Percentiles rank a stretch among this genome's conserved stretches.
Conservation (phyloP, 345 rosid species). For the Brassica napus region Da-Ae NC_063451.1:22568001-22568500, state of each 20-base stretch:
- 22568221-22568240: neutral
- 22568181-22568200: neutral
- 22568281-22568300: neutral
- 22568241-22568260: neutral
- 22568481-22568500: neutral
- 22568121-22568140: conserved; percentile 9
- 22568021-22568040: neutral
- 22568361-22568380: neutral
- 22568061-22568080: conserved; percentile 4
- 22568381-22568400: neutral
- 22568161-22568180: neutral
- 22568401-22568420: neutral
- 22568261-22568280: conserved; percentile 10
- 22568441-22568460: neutral
- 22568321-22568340: neutral
- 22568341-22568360: neutral
- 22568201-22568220: neutral
- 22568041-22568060: neutral
- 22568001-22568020: neutral
- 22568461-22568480: neutral
- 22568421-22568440: neutral
- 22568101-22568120: conserved; percentile 7
- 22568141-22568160: conserved; percentile 3
- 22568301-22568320: neutral
- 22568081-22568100: neutral